Evolutionary conservation across 2,329 filamentous ascomycete species (phyloP).

Genomic region (Ophiostoma montium): DNA sequence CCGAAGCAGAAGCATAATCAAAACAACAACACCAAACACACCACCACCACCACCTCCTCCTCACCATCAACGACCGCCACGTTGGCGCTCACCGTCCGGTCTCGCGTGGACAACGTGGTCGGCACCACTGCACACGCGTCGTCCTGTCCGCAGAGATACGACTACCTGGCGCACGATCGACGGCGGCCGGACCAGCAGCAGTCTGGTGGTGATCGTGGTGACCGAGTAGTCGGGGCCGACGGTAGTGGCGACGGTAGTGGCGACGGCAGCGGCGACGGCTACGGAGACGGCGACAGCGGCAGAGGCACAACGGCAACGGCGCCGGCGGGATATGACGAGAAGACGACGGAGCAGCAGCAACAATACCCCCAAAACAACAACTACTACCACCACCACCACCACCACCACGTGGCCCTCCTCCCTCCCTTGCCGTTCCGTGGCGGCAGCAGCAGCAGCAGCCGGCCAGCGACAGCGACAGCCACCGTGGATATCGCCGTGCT

Average conservation of each 20-base stretch:
- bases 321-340: neutral
- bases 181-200: neutral
- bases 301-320: neutral
- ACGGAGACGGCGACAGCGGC: too few relatives aligned
- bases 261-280: too few relatives aligned
- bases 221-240: too few relatives aligned
- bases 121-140: neutral
- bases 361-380: neutral
- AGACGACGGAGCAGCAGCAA: neutral
- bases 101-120: conserved; percentile 8
- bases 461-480: conserved; percentile 44
- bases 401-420: neutral
- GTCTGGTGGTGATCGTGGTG: too few relatives aligned
- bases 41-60: neutral
- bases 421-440: conserved; percentile 17
- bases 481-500: conserved; percentile 93
- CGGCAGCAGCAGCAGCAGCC: conserved; percentile 20
- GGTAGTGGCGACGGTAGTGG: too few relatives aligned
- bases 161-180: neutral
- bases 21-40: neutral
- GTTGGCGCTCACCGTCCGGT: conserved; percentile 12
- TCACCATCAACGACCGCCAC: conserved; percentile 2
- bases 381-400: neutral
- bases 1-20: too few relatives aligned
- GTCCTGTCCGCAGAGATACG: neutral